Conservation (phyloP, 345 rosid genomes). For the Eucalyptus pauciflora region DNA sequence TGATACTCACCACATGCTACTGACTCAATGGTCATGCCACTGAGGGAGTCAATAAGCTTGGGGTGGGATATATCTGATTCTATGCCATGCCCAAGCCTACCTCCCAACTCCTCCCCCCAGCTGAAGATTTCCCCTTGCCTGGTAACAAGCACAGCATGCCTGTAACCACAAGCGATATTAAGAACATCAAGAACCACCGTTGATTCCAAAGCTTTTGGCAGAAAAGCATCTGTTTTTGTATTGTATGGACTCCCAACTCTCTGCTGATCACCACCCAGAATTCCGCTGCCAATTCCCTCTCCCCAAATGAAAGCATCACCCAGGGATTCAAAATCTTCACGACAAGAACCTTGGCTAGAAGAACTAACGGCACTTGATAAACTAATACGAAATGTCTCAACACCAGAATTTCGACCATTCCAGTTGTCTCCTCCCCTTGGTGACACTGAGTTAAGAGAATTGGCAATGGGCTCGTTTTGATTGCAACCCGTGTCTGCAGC, state of each 20-base stretch:
- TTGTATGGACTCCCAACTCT: slow-evolving; percentile 14
- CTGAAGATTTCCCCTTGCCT: slow-evolving; percentile 81
- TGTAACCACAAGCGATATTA: slow-evolving; percentile 70
- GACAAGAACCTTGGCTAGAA: slow-evolving; percentile 78
- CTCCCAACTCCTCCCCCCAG: slow-evolving; percentile 87
- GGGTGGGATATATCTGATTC: slow-evolving; percentile 46
- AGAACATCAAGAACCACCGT: slow-evolving; percentile 60
- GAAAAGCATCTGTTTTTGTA: slow-evolving; percentile 36
- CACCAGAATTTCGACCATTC: slow-evolving; percentile 39
- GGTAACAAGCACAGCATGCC: slow-evolving; percentile 76
- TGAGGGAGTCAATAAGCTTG: slow-evolving; percentile 47
- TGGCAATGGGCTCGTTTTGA: slow-evolving; percentile 30
- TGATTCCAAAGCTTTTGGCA: slow-evolving; percentile 75
- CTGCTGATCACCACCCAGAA: slow-evolving; percentile 35
- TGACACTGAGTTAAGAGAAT: slow-evolving; percentile 13
- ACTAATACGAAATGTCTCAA: slow-evolving; percentile 59
- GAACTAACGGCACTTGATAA: slow-evolving; percentile 79
- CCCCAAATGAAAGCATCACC: slow-evolving; percentile 95
- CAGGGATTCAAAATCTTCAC: slow-evolving; percentile 69
- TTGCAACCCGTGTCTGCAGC: slow-evolving; percentile 20
- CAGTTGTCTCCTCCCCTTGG: slow-evolving; percentile 21
- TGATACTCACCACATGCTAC: slow-evolving; percentile 89
- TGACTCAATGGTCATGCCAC: slow-evolving; percentile 49
- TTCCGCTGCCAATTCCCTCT: slow-evolving; percentile 56
- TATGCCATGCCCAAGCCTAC: slow-evolving; percentile 84